phyloP scores from a whole-genome alignment of 805 yeast genomes.

The Jamesozyma spencerorum region DNA sequence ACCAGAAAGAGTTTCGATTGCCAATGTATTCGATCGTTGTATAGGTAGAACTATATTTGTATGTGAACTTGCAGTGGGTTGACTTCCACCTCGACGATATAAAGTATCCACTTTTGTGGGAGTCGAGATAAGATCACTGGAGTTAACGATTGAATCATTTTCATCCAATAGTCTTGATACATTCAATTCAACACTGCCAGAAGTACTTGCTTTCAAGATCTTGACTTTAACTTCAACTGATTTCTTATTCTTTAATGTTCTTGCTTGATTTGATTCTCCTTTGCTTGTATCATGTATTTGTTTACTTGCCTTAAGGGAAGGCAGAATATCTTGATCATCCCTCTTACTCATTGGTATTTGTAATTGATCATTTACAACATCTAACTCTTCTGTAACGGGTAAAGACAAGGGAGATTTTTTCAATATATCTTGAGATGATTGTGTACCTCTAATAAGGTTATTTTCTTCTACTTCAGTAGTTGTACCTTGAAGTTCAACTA shows the following conservation, averaged over 20 bases:
- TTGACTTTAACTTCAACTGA: neutral
- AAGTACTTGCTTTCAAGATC: neutral
- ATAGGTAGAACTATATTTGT: neutral
- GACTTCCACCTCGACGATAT: neutral
- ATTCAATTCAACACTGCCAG: conserved; percentile 10
- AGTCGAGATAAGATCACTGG: neutral
- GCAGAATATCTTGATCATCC: neutral
- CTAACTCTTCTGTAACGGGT: neutral
- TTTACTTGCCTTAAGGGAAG: neutral
- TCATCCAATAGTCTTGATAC: conserved; percentile 10
- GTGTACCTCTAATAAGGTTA: no score
- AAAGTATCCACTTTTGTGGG: neutral
- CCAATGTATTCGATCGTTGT: conserved; percentile 5
- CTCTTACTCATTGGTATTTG: no score
- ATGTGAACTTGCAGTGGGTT: neutral
- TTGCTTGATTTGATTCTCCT: neutral
- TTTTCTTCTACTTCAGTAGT: neutral
- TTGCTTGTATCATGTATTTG: neutral
- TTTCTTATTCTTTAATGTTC: neutral
- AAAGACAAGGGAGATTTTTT: conserved; percentile 12
- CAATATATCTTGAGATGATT: conserved; percentile 6
- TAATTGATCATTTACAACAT: no score
- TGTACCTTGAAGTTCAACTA: neutral
- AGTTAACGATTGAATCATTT: neutral
- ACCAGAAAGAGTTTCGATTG: neutral